Evolutionary conservation across 495 filamentous ascomycete genomes (phyloP).

Genomic region (Cladorrhinum samala): DNA sequence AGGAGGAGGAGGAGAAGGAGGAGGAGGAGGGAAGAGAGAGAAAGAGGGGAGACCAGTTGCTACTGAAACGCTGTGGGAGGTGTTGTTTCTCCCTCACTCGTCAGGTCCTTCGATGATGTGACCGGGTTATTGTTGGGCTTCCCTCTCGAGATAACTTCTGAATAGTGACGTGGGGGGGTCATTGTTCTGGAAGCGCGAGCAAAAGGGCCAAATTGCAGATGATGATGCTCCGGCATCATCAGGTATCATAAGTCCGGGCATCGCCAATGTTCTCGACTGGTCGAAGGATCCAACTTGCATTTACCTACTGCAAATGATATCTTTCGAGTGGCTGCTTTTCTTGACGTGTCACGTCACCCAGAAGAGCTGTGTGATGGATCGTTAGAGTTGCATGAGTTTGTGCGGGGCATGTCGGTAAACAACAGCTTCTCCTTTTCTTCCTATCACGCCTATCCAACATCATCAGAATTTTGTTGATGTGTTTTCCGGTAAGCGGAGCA

Average conservation of each 20-base stretch:
- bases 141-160: no score
- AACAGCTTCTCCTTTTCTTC: neutral
- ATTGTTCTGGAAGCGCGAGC: no score
- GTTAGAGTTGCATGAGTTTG: neutral
- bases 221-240: neutral
- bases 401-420: neutral
- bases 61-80: neutral
- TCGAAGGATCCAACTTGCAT: slow-evolving; percentile 2
- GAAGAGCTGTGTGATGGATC: neutral
- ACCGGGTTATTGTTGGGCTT: no score
- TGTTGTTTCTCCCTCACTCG: no score
- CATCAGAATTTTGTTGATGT: neutral
- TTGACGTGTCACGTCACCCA: slow-evolving; percentile 5
- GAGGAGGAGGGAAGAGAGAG: neutral
- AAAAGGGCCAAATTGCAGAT: no score
- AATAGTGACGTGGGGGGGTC: no score
- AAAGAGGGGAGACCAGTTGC: neutral
- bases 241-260: neutral
- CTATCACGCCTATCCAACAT: no score
- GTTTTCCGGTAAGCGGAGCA: neutral
- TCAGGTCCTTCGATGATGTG: no score
- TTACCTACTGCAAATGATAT: neutral
- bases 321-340: no score
- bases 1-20: neutral
- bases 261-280: slow-evolving; percentile 4